phyloP scores from a whole-genome alignment of 176 grass and related monocot species.

The Elymus sibiricus region DNA sequence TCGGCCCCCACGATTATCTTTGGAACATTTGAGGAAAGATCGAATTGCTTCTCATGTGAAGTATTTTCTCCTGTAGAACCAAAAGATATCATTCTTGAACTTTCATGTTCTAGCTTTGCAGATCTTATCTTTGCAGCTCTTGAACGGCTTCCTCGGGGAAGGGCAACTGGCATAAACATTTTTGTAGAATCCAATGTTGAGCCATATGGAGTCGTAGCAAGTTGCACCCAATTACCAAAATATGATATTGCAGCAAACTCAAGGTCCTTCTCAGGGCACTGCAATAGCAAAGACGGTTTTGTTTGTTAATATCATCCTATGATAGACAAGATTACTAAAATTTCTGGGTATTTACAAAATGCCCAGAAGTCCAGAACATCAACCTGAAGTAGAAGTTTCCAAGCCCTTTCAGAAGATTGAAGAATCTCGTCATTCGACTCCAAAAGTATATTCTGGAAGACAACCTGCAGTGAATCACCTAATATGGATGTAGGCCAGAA shows the following conservation, averaged over 20 bases:
- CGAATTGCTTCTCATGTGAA: slow-evolving; percentile 50
- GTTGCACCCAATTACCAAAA: slow-evolving; percentile 77
- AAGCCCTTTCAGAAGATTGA: slow-evolving; percentile 89
- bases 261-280: slow-evolving; percentile 86
- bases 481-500: slow-evolving; percentile 89
- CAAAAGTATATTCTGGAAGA: slow-evolving; percentile 96
- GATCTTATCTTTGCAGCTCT: slow-evolving; percentile 96
- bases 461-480: slow-evolving; percentile 85
- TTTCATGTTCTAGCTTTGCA: slow-evolving; percentile 60
- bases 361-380: slow-evolving; percentile 29
- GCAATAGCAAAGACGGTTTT: slow-evolving; percentile 37
- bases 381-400: slow-evolving; percentile 97
- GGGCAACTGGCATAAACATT: slow-evolving; percentile 95
- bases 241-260: slow-evolving; percentile 68
- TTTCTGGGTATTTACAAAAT: slow-evolving; percentile 12
- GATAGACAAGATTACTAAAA: slow-evolving; percentile 4
- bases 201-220: slow-evolving; percentile 94
- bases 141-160: slow-evolving; percentile 87
- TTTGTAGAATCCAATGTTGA: slow-evolving; percentile 64
- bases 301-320: slow-evolving; percentile 26
- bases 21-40: slow-evolving; percentile 44
- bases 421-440: slow-evolving; percentile 97
- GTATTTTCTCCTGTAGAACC: slow-evolving; percentile 58
- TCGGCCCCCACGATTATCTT: slow-evolving; percentile 86
- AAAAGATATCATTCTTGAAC: slow-evolving; percentile 48